Evolutionary conservation across 495 filamentous ascomycete genomes (phyloP).

Genomic region (Penicillium bovifimosum): DNA sequence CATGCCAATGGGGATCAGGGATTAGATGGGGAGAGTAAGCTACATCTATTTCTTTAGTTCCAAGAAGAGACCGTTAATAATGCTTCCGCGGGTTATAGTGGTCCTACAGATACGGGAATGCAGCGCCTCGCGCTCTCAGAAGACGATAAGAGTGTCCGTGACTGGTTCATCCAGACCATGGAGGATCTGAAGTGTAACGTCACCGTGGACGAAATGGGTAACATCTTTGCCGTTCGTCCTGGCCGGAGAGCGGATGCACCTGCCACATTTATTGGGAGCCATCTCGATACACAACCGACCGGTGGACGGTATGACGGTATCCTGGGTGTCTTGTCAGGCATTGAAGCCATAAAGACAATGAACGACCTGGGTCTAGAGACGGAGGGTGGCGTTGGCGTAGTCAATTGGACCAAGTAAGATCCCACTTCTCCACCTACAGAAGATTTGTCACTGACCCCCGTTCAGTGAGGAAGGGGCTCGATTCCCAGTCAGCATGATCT

Average conservation of each 20-base stretch:
- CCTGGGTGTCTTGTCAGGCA: constrained; percentile 63
- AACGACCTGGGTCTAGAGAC: constrained; percentile 66
- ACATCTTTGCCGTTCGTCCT: constrained; percentile 67
- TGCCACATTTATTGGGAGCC: constrained; percentile 65
- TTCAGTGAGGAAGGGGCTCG: constrained; percentile 68
- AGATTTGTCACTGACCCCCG: constrained; percentile 9
- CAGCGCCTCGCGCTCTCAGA: constrained; percentile 62
- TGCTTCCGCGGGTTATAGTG: constrained; percentile 26
- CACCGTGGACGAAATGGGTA: constrained; percentile 62
- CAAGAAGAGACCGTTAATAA: constrained; percentile 6
- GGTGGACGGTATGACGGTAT: constrained; percentile 74
- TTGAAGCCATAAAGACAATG: constrained; percentile 65
- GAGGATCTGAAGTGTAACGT: constrained; percentile 57
- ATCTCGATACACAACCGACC: constrained; percentile 74
- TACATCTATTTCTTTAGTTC: not conserved
- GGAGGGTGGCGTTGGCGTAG: constrained; percentile 62
- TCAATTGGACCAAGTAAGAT: constrained; percentile 72
- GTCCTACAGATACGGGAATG: constrained; percentile 59
- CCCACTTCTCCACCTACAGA: not conserved
- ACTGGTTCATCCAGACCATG: constrained; percentile 71
- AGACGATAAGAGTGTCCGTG: constrained; percentile 62
- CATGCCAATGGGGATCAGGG: constrained; percentile 62
- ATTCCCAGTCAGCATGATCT: constrained; percentile 72
- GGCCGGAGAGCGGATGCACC: constrained; percentile 50
- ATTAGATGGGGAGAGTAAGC: constrained; percentile 61